phyloP scores from a whole-genome alignment of 2,329 filamentous ascomycete species.

The Colletotrichum godetiae region DNA sequence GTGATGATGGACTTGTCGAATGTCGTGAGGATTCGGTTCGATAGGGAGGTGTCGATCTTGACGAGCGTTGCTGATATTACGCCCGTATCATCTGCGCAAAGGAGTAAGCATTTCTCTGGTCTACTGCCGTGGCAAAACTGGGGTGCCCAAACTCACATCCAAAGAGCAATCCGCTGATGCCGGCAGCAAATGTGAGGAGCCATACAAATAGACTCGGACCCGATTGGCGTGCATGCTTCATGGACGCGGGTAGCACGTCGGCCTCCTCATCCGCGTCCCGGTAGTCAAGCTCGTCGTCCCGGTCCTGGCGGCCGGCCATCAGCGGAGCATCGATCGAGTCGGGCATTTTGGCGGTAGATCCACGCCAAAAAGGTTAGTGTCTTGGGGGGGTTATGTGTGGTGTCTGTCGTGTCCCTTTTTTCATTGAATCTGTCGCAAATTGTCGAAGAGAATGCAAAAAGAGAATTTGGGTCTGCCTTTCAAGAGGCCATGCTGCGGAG shows the following conservation, averaged over 20 bases:
- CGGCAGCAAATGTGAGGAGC: slow-evolving; percentile 72
- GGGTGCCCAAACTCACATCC: slow-evolving; percentile 63
- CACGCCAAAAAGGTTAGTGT: not conserved
- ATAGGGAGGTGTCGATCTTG: slow-evolving; percentile 70
- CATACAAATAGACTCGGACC: slow-evolving; percentile 66
- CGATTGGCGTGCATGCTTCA: slow-evolving; percentile 18
- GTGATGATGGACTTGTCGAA: slow-evolving; percentile 79
- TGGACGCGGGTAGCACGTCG: slow-evolving; percentile 34
- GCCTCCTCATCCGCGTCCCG: slow-evolving; percentile 43
- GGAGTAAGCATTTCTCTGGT: slow-evolving; percentile 7
- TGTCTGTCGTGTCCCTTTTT: not conserved
- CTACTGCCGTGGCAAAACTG: not conserved
- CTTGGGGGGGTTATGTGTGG: not conserved
- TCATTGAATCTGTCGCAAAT: slow-evolving; percentile 3
- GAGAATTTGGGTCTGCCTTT: slow-evolving; percentile 10
- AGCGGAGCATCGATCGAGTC: slow-evolving; percentile 35
- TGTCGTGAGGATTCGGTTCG: slow-evolving; percentile 65
- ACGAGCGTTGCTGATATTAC: slow-evolving; percentile 77
- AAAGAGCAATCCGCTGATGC: slow-evolving; percentile 75
- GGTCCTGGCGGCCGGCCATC: slow-evolving; percentile 40
- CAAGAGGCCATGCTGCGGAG: slow-evolving; percentile 29
- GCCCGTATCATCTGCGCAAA: slow-evolving; percentile 68
- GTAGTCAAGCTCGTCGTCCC: slow-evolving; percentile 40
- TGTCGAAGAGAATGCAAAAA: not conserved
- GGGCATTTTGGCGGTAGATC: slow-evolving; percentile 21